phyloP scores from a whole-genome alignment of 306 rosid genomes.

The Mimosa bimucronata region DNA sequence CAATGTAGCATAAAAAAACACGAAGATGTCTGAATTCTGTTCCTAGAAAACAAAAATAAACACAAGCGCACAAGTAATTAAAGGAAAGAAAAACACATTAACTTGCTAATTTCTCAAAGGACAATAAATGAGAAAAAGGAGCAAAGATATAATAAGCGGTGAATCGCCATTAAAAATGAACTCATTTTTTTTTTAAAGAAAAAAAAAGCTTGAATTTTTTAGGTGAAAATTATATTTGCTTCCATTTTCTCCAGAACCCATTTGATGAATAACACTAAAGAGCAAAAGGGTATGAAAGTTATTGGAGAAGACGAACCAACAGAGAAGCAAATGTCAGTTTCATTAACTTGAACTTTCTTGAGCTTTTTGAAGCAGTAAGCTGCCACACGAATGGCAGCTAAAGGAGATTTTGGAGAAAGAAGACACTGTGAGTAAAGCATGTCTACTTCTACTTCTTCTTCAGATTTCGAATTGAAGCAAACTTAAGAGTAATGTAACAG shows the following conservation, averaged over 20 bases:
- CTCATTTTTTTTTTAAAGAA: no score
- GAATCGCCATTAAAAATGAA: neutral
- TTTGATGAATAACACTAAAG: neutral
- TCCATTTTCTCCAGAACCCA: neutral
- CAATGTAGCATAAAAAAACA: neutral
- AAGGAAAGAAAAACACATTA: neutral
- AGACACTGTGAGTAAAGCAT: constrained; percentile 54
- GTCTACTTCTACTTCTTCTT: neutral
- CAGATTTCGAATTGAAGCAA: neutral
- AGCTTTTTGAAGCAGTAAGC: constrained; percentile 64
- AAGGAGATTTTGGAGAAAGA: constrained; percentile 49
- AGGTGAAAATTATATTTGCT: neutral
- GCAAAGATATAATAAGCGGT: neutral
- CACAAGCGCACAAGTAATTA: neutral
- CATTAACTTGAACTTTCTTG: constrained; percentile 53
- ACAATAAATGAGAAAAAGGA: neutral
- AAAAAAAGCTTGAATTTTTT: neutral
- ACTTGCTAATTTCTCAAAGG: neutral
- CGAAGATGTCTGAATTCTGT: neutral
- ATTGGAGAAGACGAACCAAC: constrained; percentile 51
- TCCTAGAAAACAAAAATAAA: neutral
- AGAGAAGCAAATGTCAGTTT: constrained; percentile 57
- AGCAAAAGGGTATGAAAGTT: neutral
- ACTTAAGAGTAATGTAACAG: neutral
- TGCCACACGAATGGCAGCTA: constrained; percentile 62